These are phyloP conservation scores for Hypoxylon intermedium DNA, from an alignment of 495 filamentous ascomycete species.

Conservation along the genomic window DNA sequence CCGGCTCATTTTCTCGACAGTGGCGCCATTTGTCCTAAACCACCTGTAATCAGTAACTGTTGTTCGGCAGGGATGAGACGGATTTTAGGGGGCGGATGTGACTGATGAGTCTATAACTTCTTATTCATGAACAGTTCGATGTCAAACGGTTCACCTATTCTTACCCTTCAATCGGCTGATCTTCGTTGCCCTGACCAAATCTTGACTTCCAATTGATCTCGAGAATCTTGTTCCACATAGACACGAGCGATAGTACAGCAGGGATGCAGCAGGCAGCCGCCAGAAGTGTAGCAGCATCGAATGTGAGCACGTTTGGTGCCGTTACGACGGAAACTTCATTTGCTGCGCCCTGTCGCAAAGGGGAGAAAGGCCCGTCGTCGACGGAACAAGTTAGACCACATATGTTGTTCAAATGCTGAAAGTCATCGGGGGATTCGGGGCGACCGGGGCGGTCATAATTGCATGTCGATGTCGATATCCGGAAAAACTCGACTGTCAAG, in stretches of 20 bases:
- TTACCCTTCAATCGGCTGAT: constrained; percentile 53
- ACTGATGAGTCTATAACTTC: no score
- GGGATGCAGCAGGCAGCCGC: constrained; percentile 67
- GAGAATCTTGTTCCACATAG: constrained; percentile 66
- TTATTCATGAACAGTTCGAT: no score
- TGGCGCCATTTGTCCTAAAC: constrained; percentile 60
- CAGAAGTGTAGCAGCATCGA: constrained; percentile 61
- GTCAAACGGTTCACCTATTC: no score
- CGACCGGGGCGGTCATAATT: constrained; percentile 48
- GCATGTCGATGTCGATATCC: constrained; percentile 50
- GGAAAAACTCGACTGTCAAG: constrained; percentile 66
- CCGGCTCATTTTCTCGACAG: constrained; percentile 53
- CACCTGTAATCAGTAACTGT: background rate
- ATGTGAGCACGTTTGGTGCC: constrained; percentile 55
- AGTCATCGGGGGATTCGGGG: constrained; percentile 36
- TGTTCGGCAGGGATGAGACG: no score
- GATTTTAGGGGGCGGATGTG: no score
- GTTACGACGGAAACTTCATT: constrained; percentile 66
- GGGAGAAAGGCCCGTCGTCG: constrained; percentile 53
- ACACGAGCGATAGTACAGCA: constrained; percentile 62
- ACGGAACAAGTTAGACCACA: constrained; percentile 55
- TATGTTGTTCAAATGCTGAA: constrained; percentile 42
- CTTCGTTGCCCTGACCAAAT: constrained; percentile 44
- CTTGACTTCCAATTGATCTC: constrained; percentile 60
- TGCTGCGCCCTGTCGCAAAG: constrained; percentile 55